These are phyloP conservation scores for Plasmodium vinckei DNA, from an alignment of 169 alveolate species.

Conservation along the genomic window DNA sequence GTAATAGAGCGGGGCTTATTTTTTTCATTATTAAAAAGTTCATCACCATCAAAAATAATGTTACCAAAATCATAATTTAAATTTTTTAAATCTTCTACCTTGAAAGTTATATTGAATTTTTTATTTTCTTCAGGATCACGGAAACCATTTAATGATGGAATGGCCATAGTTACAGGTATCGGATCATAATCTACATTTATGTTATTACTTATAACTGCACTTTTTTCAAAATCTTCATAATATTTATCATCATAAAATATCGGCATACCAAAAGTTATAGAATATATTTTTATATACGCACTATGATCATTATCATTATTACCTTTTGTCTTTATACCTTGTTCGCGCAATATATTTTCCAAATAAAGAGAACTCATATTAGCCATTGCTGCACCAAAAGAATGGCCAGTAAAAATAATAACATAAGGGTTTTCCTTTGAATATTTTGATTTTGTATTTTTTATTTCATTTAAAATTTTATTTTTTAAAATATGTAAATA, in stretches of 20 bases:
- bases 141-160: constrained; percentile 27
- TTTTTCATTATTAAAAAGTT: constrained; percentile 33
- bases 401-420: constrained; percentile 65
- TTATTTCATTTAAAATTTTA: constrained; percentile 44
- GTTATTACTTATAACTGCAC: constrained; percentile 56
- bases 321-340: no score
- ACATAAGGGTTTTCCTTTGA: constrained; percentile 61
- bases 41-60: constrained; percentile 38
- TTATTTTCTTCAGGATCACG: constrained; percentile 43
- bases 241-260: constrained; percentile 37
- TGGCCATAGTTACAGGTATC: constrained; percentile 29
- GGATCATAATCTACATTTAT: constrained; percentile 56
- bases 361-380: constrained; percentile 60
- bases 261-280: constrained; percentile 57
- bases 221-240: constrained; percentile 42
- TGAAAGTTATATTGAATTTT: constrained; percentile 20
- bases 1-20: constrained; percentile 19
- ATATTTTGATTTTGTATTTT: constrained; percentile 37
- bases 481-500: constrained; percentile 54
- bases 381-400: constrained; percentile 75
- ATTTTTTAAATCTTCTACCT: constrained; percentile 34
- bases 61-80: constrained; percentile 68
- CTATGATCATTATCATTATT: constrained; percentile 32
- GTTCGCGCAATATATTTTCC: constrained; percentile 12
- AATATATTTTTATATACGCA: constrained; percentile 15